Conservation (phyloP, 139 green algal species). For the Picochlorum costavermella region DNA sequence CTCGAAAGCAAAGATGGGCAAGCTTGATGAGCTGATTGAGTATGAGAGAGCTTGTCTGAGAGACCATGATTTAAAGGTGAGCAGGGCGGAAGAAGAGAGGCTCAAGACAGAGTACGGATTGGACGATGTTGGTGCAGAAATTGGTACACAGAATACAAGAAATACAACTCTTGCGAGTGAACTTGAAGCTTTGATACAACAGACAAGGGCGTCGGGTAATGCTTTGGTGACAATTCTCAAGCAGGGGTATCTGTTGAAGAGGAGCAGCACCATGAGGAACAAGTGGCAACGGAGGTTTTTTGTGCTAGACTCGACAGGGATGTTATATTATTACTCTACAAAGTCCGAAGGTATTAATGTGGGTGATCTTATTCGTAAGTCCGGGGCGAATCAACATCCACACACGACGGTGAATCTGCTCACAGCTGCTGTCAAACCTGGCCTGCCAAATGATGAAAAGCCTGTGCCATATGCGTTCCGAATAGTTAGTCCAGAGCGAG, state of each 20-base stretch:
- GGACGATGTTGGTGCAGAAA: not conserved
- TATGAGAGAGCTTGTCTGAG: not conserved
- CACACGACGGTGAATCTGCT: slow-evolving; percentile 76
- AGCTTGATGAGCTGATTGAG: slow-evolving; percentile 39
- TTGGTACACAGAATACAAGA: slow-evolving; percentile 39
- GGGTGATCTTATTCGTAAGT: slow-evolving; percentile 12
- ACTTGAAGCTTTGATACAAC: slow-evolving; percentile 40
- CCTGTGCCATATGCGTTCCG: slow-evolving; percentile 72
- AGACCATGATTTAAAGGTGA: not conserved
- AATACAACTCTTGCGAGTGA: slow-evolving; percentile 28
- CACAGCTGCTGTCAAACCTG: slow-evolving; percentile 74
- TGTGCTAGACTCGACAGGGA: slow-evolving; percentile 67
- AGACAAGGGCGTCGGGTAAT: slow-evolving; percentile 24
- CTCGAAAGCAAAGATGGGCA: slow-evolving; percentile 7
- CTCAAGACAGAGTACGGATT: not conserved
- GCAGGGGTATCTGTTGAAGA: slow-evolving; percentile 30
- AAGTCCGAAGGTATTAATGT: slow-evolving; percentile 30
- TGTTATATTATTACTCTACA: slow-evolving; percentile 64
- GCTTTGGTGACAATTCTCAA: slow-evolving; percentile 42
- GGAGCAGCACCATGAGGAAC: slow-evolving; percentile 33
- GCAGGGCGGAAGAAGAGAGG: not conserved
- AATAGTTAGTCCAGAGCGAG: slow-evolving; percentile 65
- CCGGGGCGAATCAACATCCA: slow-evolving; percentile 15
- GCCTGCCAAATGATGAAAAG: not conserved
- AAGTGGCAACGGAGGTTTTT: slow-evolving; percentile 87